Conservation (phyloP, 163 green algal species). For the Coccomyxa subellipsoidea region DNA sequence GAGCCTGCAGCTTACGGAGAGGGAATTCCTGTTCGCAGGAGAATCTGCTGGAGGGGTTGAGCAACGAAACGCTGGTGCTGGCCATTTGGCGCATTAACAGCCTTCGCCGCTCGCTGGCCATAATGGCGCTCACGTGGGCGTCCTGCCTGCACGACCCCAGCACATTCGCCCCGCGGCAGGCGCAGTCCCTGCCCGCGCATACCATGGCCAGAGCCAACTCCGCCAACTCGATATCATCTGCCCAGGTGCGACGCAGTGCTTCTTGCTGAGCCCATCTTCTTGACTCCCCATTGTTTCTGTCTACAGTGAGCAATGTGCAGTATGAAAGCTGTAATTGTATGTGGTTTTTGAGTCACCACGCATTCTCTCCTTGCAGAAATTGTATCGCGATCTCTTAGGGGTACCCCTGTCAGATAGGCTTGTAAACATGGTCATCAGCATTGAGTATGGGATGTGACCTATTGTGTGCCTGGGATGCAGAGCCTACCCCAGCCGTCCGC, state of each 20-base stretch:
- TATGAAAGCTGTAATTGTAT: no score
- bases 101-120: conserved; percentile 54
- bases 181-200: not conserved
- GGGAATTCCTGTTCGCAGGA: not conserved
- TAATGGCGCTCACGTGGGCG: conserved; percentile 64
- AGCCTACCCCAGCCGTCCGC: not conserved
- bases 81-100: conserved; percentile 65
- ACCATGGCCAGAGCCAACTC: not conserved
- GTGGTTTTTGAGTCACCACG: no score
- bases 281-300: no score
- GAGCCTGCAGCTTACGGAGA: not conserved
- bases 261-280: no score
- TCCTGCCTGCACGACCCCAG: conserved; percentile 55
- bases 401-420: no score
- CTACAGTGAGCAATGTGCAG: no score
- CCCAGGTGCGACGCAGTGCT: not conserved
- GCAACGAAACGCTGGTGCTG: conserved; percentile 31
- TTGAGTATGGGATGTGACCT: not conserved
- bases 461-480: not conserved
- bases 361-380: no score
- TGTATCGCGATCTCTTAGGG: no score
- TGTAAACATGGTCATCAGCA: not conserved
- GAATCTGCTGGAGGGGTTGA: not conserved
- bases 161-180: not conserved
- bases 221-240: not conserved